Evolutionary conservation across 2,329 filamentous ascomycete genomes (phyloP).

Genomic region (Talaromyces sp.): DNA sequence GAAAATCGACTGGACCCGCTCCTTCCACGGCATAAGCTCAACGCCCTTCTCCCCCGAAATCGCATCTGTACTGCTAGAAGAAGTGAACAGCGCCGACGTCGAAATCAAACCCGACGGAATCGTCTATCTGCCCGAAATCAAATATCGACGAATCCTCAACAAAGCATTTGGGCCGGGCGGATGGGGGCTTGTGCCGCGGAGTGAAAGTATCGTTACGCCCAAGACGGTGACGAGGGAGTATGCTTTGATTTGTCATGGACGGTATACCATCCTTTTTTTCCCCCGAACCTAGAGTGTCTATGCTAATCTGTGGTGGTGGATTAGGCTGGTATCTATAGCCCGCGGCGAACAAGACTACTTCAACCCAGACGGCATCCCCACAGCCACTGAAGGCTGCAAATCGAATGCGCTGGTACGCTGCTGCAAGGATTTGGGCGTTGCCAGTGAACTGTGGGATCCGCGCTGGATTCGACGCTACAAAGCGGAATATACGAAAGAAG

Average conservation of each 20-base stretch:
- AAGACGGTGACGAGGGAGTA: slow-evolving; percentile 86
- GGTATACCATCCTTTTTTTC: slow-evolving; percentile 52
- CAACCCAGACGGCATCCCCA: slow-evolving; percentile 81
- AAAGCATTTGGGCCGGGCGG: slow-evolving; percentile 88
- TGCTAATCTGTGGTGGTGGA: not conserved
- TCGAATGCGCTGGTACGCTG: slow-evolving; percentile 97
- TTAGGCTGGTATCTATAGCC: slow-evolving; percentile 83
- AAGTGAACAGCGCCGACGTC: slow-evolving; percentile 69
- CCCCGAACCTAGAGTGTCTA: not conserved
- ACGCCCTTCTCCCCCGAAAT: slow-evolving; percentile 69
- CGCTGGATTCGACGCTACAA: slow-evolving; percentile 82
- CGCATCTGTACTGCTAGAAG: slow-evolving; percentile 64
- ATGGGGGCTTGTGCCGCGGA: slow-evolving; percentile 88
- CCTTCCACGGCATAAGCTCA: slow-evolving; percentile 72
- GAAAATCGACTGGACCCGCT: slow-evolving; percentile 76
- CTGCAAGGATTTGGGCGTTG: slow-evolving; percentile 96
- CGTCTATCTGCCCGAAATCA: slow-evolving; percentile 95
- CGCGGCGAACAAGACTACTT: slow-evolving; percentile 96
- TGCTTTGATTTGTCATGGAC: slow-evolving; percentile 79
- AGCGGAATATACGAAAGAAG: slow-evolving; percentile 69
- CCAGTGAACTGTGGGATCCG: slow-evolving; percentile 94
- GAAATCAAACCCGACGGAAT: slow-evolving; percentile 98
- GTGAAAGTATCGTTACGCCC: slow-evolving; percentile 79
- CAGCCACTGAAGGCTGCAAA: slow-evolving; percentile 93
- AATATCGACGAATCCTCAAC: slow-evolving; percentile 89